Evolutionary conservation across 176 grass and related monocot species (phyloP).

Genomic region (Phoenix roebelenii): DNA sequence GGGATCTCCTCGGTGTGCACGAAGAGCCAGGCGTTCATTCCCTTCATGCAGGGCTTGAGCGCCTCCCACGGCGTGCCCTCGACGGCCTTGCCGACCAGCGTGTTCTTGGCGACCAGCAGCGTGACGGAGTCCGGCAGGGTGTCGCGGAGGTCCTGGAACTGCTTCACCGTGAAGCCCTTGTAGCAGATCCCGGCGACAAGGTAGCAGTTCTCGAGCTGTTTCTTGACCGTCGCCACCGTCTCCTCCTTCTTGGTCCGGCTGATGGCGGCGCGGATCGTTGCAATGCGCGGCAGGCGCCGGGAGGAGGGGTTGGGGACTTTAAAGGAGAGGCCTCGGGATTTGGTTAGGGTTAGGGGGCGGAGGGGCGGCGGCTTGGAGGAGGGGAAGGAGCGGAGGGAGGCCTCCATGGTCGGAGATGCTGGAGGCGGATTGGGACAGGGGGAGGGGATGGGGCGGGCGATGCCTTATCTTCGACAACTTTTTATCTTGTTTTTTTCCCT

Average conservation of each 20-base stretch:
- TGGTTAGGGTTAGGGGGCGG: conserved; percentile 6
- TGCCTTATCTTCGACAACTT: too few relatives aligned
- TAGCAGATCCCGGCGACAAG: conserved; percentile 79
- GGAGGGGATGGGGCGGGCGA: conserved; percentile 16
- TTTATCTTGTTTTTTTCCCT: too few relatives aligned
- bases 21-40: conserved; percentile 98
- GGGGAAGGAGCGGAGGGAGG: conserved; percentile 38
- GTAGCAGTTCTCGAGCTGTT: conserved; percentile 68
- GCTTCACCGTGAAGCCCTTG: conserved; percentile 72
- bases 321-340: conserved; percentile 7
- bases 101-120: conserved; percentile 85
- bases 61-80: conserved; percentile 74
- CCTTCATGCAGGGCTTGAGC: conserved; percentile 58
- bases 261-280: conserved; percentile 40
- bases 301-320: not conserved
- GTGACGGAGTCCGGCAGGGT: conserved; percentile 38
- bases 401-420: conserved; percentile 41
- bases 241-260: conserved; percentile 37
- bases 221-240: conserved; percentile 37
- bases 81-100: conserved; percentile 62
- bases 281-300: not conserved
- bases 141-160: conserved; percentile 74
- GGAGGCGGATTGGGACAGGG: not conserved
- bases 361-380: conserved; percentile 26
- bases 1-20: conserved; percentile 97